Base-by-base conservation (phyloP, 176 grass and related monocot genomes). In the Melocanna baccifera region DNA sequence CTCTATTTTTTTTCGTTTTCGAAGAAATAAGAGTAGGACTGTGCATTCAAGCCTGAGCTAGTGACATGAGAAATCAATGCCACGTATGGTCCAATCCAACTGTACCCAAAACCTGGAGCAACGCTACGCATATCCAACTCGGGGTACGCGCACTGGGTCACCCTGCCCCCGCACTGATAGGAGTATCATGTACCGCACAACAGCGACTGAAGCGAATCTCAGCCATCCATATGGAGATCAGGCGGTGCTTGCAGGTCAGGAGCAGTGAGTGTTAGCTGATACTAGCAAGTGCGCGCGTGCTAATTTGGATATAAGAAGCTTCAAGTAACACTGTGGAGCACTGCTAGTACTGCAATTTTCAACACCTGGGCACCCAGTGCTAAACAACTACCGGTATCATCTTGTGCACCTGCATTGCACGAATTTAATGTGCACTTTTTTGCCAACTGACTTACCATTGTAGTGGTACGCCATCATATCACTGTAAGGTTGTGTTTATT, bases 21-120 rank as follows among this genome's bases (percentile, higher is more conserved):
- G 15, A 22, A 81, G 84, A 75, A 84, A 81, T n/a, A 46, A 30
- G 41, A 53, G 30, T 36, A 41, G 4, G 34, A 36, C 67, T 14
- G 28, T 2, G 29, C 70, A 81, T 41, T 88, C 26, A 79, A 7
- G 61, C 30, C 12, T 29, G 64, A 50, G 42, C 51, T 55, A 16
- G 53, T 82, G 86, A 40, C 86, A 34, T 62, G 73, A 78, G 57
- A 29, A 63, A 57, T 89, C 40, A 89, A 84, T 68, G 81, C 77
- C 36, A 45, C 2, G 68, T 25, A 29, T 73, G 58, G 77, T n/a
- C 76, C 50, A 40, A 40, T 10, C 39, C 71, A 82, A 75, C 61
- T 6, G 50, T 16, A 18, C 72, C 58, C 41, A 22, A 10, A 45
- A 51, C 16, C 43, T 50, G 46, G 1, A 20, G 70, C 25, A 26